Evolutionary conservation across 768 basidiomycete species (phyloP), one percentile per base, ranked within the genome.

Genomic region (Cystobasidium tubakii): DNA sequence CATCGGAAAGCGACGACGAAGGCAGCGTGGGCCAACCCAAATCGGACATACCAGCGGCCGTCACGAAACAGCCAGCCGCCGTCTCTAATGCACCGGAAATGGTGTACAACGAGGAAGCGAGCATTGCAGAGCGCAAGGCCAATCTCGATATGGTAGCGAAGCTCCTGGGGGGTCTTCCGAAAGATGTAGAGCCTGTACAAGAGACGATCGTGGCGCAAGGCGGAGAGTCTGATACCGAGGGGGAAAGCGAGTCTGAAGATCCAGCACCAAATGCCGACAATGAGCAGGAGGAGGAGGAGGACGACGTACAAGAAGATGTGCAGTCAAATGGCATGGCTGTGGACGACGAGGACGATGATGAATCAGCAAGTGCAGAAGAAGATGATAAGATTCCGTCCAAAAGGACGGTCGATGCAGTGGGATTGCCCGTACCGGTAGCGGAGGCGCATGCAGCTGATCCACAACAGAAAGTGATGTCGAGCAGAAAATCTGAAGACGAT

Each of bases 101-200:
- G 6, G 57, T 34, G 12, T 60, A 60, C 29, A 21, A 60, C 21
- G 57, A 60, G 6, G 29, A 60, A 23, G 57, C 57, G 2, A 60
- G 57, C 57, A 6, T 60, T 12, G 57, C 57, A 7, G 57, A 60
- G 23, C 25, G 57, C 4, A 60, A 60, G 27, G 57, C 57, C 2
- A 60, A 60, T 60, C 21, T 60, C 2, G 57, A 60, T 31, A 60
- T 60, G 57, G 57, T 60, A 60, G 57, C 57, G 4, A 60, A 60
- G 21, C 57, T 60, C 21, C 27, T 60, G 57, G 57, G 57, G 12
- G 57, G 57, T 34, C 17, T 60, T 27, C 57, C 57, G 17, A 34
- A 27, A 60, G 33, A 60, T 29, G 4, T 60, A 25, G 57, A 27
- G 13, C 57, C 57, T 31, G 33, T 60, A 15, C 7, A 27, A 17